Conservation (phyloP, 345 rosid genomes). For the Syzygium grande region DNA sequence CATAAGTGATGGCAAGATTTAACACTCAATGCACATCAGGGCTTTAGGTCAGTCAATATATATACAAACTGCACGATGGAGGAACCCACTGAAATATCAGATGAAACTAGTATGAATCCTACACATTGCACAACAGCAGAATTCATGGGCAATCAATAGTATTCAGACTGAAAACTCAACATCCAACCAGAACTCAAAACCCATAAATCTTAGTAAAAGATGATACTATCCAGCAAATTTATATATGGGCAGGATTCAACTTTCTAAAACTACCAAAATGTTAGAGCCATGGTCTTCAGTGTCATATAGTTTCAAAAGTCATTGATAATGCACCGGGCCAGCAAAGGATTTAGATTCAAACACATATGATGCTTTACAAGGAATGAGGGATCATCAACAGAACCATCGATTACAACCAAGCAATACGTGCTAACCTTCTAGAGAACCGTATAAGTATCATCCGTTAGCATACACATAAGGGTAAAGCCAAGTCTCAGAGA, state of each 20-base stretch:
- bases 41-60: not conserved
- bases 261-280: not conserved
- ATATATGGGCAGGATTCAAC: not conserved
- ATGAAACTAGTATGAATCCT: not conserved
- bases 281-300: not conserved
- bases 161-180: not conserved
- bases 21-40: not conserved
- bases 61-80: not conserved
- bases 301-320: not conserved
- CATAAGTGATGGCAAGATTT: not conserved
- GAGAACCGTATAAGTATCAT: not conserved
- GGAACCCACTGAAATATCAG: not conserved
- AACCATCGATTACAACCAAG: not conserved
- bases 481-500: not conserved
- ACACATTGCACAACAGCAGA: not conserved
- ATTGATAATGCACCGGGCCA: not conserved
- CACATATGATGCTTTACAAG: not conserved
- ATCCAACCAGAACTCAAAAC: not conserved
- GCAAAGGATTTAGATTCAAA: not conserved
- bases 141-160: not conserved
- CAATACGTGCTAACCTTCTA: not conserved
- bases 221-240: not conserved
- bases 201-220: not conserved
- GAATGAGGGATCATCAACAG: not conserved
- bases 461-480: not conserved